phyloP scores from a whole-genome alignment of 306 rosid species.

The Coriaria nepalensis region DNA sequence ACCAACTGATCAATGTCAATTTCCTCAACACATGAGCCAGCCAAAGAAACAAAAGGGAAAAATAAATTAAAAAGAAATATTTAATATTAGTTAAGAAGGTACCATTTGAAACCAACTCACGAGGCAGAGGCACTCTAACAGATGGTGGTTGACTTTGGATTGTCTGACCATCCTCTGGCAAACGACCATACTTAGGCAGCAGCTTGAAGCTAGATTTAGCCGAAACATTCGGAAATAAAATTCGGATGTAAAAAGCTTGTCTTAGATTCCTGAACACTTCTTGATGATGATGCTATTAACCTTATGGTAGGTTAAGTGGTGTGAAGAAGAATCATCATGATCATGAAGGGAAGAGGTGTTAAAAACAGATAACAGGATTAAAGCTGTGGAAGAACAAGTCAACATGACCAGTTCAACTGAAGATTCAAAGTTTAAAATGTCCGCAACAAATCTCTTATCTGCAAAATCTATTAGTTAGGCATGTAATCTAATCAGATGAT shows the following conservation, averaged over 20 bases:
- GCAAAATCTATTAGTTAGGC: no score
- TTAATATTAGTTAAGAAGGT: background rate
- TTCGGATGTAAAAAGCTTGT: background rate
- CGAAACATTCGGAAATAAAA: slow-evolving; percentile 7
- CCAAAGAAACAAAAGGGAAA: background rate
- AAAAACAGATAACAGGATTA: slow-evolving; percentile 38
- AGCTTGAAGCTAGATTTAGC: background rate
- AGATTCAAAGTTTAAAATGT: no score
- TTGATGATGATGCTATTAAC: background rate
- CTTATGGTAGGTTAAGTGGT: slow-evolving; percentile 7
- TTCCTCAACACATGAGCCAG: no score
- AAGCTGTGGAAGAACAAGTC: background rate
- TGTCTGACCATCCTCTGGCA: background rate
- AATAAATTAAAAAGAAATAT: background rate
- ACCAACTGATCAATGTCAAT: no score
- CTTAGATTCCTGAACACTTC: background rate
- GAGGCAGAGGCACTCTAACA: background rate
- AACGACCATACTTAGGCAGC: background rate
- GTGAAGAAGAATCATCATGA: slow-evolving; percentile 13
- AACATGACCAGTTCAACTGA: no score
- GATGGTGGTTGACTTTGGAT: slow-evolving; percentile 5
- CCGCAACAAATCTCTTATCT: no score
- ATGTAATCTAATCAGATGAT: no score
- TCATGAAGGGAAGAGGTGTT: slow-evolving; percentile 33
- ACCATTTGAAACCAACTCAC: background rate